phyloP scores from a whole-genome alignment of 805 yeast genomes.

The Candida multigemmis region DNA sequence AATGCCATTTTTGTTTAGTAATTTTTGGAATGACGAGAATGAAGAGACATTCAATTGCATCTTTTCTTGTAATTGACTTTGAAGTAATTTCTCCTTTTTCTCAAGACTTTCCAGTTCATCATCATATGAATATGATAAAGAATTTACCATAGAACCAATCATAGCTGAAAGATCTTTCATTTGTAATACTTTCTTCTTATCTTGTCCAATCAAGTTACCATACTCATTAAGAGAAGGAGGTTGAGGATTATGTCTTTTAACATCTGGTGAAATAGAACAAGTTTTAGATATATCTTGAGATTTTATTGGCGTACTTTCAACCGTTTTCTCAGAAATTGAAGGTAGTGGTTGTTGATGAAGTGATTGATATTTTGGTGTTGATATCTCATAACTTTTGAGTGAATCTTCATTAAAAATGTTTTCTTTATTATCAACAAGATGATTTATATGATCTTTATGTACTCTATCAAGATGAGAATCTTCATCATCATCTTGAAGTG shows the following conservation, averaged over 20 bases:
- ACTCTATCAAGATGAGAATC: slow-evolving; percentile 23
- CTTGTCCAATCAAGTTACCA: slow-evolving; percentile 14
- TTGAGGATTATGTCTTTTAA: slow-evolving; percentile 14
- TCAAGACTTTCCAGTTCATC: slow-evolving; percentile 34
- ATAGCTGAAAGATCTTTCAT: slow-evolving; percentile 24
- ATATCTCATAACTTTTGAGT: slow-evolving; percentile 16
- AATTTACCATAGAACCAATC: slow-evolving; percentile 33
- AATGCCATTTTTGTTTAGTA: slow-evolving; percentile 19
- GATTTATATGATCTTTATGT: slow-evolving; percentile 23
- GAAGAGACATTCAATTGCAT: slow-evolving; percentile 22
- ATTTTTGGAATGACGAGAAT: slow-evolving; percentile 12
- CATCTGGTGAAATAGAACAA: slow-evolving; percentile 1
- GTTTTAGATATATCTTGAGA: slow-evolving; percentile 2
- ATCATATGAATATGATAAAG: slow-evolving; percentile 49
- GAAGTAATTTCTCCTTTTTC: slow-evolving; percentile 36
- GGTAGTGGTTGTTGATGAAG: slow-evolving; percentile 18
- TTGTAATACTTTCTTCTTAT: slow-evolving; percentile 13
- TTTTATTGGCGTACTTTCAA: slow-evolving; percentile 18
- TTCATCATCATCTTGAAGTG: slow-evolving; percentile 34
- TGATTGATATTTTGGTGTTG: slow-evolving; percentile 16
- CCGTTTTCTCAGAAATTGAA: slow-evolving; percentile 21
- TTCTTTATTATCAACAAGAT: slow-evolving; percentile 39
- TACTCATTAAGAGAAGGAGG: slow-evolving; percentile 25
- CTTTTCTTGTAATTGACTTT: slow-evolving; percentile 45
- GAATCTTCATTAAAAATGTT: slow-evolving; percentile 32